These are phyloP conservation scores for Phycomyces nitens DNA, from an alignment of 192 early-diverging fungal species.

Conservation along the genomic window DNA sequence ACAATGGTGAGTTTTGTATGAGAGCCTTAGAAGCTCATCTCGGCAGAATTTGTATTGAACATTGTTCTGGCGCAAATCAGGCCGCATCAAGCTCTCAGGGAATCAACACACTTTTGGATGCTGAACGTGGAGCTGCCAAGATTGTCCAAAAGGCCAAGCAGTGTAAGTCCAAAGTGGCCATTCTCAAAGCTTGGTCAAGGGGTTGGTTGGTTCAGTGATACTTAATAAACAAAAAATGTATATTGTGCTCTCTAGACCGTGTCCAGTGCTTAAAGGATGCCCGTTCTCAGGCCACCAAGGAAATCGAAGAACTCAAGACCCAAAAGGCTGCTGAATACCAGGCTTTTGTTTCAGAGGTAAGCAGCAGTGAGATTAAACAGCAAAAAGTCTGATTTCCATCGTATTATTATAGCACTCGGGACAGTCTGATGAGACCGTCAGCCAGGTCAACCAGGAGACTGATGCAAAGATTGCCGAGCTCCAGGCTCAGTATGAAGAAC, in stretches of 20 bases:
- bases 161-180: conserved; percentile 54
- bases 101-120: conserved; percentile 94
- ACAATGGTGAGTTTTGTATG: no score
- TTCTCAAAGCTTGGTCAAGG: no score
- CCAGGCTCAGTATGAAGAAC: conserved; percentile 51
- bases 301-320: conserved; percentile 82
- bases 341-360: conserved; percentile 67
- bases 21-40: no score
- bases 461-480: conserved; percentile 65
- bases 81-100: conserved; percentile 74
- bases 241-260: no score
- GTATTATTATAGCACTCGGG: conserved; percentile 60
- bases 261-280: conserved; percentile 92
- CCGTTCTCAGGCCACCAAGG: conserved; percentile 89
- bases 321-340: conserved; percentile 82
- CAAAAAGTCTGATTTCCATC: conserved; percentile 3
- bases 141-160: conserved; percentile 89
- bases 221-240: no score
- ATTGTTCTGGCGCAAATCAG: no score
- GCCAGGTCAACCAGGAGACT: conserved; percentile 65
- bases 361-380: not conserved
- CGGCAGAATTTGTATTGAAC: no score
- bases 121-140: conserved; percentile 93
- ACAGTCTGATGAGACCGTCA: conserved; percentile 56
- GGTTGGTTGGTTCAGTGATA: no score